phyloP scores from a whole-genome alignment of 768 basidiomycete species.

The Cubamyces sp. region DNA sequence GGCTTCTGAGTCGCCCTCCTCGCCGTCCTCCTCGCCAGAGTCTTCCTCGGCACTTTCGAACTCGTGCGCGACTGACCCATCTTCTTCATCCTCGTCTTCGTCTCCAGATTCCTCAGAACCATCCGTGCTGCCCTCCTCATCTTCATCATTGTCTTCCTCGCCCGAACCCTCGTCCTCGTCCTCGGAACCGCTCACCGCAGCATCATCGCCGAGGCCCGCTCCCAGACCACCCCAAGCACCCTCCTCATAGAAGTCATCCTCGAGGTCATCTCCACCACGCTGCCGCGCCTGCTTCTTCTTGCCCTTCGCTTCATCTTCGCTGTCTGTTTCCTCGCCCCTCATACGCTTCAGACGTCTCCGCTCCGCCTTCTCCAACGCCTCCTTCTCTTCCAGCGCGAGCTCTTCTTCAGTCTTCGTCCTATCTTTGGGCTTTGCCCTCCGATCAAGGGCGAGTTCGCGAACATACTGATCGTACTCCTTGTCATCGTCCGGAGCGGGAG shows the following conservation, averaged over 20 bases:
- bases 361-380: slow-evolving; percentile 86
- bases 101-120: slow-evolving; percentile 40
- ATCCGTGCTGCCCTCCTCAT: slow-evolving; percentile 37
- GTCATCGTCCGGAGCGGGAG: slow-evolving; percentile 37
- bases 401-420: slow-evolving; percentile 97
- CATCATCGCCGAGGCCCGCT: slow-evolving; percentile 39
- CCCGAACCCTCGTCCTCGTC: slow-evolving; percentile 43
- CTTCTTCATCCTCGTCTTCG: slow-evolving; percentile 37
- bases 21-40: slow-evolving; percentile 44
- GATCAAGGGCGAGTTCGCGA: slow-evolving; percentile 90
- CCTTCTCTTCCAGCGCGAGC: slow-evolving; percentile 84
- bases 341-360: slow-evolving; percentile 76
- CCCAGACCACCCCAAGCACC: slow-evolving; percentile 35
- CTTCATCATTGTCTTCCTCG: slow-evolving; percentile 36
- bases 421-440: slow-evolving; percentile 92
- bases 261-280: slow-evolving; percentile 84
- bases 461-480: slow-evolving; percentile 92
- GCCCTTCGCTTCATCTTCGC: slow-evolving; percentile 55
- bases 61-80: slow-evolving; percentile 42
- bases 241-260: slow-evolving; percentile 72
- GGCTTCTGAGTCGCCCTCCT: slow-evolving; percentile 45
- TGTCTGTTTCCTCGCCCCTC: slow-evolving; percentile 73
- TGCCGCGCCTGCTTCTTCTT: slow-evolving; percentile 55
- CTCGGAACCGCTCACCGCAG: slow-evolving; percentile 44
- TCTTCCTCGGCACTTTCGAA: slow-evolving; percentile 42